Evolutionary conservation across 495 filamentous ascomycete species (phyloP).

Genomic region (Neurospora intermedia): DNA sequence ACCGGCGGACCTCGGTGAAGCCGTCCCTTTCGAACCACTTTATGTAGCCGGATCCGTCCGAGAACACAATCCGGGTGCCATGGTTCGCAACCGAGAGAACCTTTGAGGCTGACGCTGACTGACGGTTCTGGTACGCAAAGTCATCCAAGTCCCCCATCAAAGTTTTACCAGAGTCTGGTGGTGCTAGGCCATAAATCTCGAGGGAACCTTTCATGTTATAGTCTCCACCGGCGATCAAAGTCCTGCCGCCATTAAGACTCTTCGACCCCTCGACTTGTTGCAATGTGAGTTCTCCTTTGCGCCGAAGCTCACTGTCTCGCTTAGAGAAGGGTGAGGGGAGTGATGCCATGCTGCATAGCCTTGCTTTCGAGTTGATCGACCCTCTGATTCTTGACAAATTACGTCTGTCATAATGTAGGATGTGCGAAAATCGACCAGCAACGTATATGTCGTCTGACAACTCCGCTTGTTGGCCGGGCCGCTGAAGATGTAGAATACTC

Average conservation of each 20-base stretch:
- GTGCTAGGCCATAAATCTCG: conserved; percentile 66
- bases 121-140: conserved; percentile 56
- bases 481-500: conserved; percentile 66
- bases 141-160: background rate
- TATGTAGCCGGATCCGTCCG: conserved; percentile 71
- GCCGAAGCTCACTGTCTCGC: conserved; percentile 42
- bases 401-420: conserved; percentile 80
- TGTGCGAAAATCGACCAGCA: conserved; percentile 81
- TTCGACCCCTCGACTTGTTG: conserved; percentile 43
- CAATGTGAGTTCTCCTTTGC: conserved; percentile 39
- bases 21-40: conserved; percentile 92
- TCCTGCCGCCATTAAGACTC: conserved; percentile 39
- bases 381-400: conserved; percentile 69
- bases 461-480: conserved; percentile 36
- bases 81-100: conserved; percentile 77
- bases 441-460: conserved; percentile 63
- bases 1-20: conserved; percentile 64
- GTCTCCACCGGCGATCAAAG: conserved; percentile 78
- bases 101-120: conserved; percentile 70
- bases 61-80: conserved; percentile 73
- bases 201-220: conserved; percentile 89
- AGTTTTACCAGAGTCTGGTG: conserved; percentile 1
- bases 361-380: conserved; percentile 74
- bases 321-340: conserved; percentile 58
- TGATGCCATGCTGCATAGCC: conserved; percentile 65